Percentiles rank a stretch among this genome's conserved stretches.
Conservation (phyloP, 768 basidiomycete genomes). For the Suillus discolor region DNA sequence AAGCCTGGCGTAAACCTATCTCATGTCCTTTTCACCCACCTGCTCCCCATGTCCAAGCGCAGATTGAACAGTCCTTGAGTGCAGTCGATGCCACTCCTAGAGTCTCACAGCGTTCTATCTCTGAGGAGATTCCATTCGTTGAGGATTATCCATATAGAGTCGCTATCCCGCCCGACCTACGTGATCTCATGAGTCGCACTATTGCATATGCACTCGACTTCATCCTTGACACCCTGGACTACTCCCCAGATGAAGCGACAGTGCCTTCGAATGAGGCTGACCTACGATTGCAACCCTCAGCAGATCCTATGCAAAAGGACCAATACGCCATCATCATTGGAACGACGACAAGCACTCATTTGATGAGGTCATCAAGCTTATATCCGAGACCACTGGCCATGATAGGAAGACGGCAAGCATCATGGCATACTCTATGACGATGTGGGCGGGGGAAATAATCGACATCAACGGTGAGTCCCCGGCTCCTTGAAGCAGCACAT, state of each 20-base stretch:
- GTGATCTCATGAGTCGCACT: constrained; percentile 73
- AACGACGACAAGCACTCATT: constrained; percentile 98
- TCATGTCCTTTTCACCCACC: constrained; percentile 79
- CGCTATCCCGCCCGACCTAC: constrained; percentile 62
- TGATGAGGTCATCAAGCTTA: constrained; percentile 79
- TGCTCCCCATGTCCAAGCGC: constrained; percentile 25
- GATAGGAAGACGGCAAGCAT: constrained; percentile 58
- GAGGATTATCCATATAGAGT: constrained; percentile 60
- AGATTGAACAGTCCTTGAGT: constrained; percentile 14
- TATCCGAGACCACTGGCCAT: constrained; percentile 55
- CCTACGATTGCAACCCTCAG: constrained; percentile 71
- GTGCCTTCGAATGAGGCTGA: constrained; percentile 69
- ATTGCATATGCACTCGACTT: constrained; percentile 82
- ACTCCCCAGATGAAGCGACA: constrained; percentile 77
- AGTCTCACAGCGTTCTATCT: constrained; percentile 40
- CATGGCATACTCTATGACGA: constrained; percentile 70
- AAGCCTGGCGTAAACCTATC: constrained; percentile 78
- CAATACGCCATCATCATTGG: constrained; percentile 88
- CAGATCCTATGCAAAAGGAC: constrained; percentile 79
- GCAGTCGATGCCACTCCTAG: constrained; percentile 44
- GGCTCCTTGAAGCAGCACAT: constrained; percentile 77
- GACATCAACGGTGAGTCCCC: constrained; percentile 62
- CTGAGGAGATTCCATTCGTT: constrained; percentile 59
- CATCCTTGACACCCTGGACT: constrained; percentile 79
- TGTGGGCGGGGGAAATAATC: constrained; percentile 79